A percentile compares a stretch with the other conserved stretches of the same genome.
Conservation (phyloP, 805 yeast genomes). For the Candida ponderosae region DNA sequence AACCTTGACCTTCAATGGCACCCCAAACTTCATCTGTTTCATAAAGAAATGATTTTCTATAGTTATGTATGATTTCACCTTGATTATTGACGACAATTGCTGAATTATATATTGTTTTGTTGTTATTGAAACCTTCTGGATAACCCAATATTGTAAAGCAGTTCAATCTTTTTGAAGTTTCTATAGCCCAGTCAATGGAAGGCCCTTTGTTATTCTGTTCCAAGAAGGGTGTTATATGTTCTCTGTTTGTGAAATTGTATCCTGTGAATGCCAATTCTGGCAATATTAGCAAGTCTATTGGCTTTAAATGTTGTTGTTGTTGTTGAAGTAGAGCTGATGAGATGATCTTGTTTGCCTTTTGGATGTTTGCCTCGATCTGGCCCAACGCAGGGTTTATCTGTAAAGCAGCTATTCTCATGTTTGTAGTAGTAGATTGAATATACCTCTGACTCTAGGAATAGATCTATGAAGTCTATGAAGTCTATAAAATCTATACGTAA, state of each 20-base stretch:
- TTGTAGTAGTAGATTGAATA: no score
- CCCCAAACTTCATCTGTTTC: conserved; percentile 81
- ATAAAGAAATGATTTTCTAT: conserved; percentile 70
- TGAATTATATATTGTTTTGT: conserved; percentile 50
- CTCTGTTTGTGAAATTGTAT: conserved; percentile 50
- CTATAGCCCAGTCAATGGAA: conserved; percentile 48
- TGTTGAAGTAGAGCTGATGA: conserved; percentile 15
- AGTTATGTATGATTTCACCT: conserved; percentile 56
- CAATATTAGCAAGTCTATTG: conserved; percentile 61
- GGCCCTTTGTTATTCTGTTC: conserved; percentile 39
- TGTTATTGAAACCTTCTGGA: conserved; percentile 44
- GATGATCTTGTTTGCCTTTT: conserved; percentile 30
- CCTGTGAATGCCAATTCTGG: conserved; percentile 88
- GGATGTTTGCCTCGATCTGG: conserved; percentile 43
- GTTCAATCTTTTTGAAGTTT: conserved; percentile 36
- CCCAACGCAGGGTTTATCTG: conserved; percentile 66
- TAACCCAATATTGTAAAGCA: conserved; percentile 78
- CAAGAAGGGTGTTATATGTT: conserved; percentile 48
- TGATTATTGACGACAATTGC: conserved; percentile 54
- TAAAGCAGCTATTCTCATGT: conserved; percentile 51
- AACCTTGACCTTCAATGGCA: conserved; percentile 55
- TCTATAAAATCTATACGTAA: no score
- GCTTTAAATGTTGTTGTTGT: conserved; percentile 14
- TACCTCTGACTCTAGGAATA: no score
- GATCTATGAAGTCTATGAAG: no score